phyloP scores from a whole-genome alignment of 257 asterid species.

The Schizonepeta tenuifolia region DNA sequence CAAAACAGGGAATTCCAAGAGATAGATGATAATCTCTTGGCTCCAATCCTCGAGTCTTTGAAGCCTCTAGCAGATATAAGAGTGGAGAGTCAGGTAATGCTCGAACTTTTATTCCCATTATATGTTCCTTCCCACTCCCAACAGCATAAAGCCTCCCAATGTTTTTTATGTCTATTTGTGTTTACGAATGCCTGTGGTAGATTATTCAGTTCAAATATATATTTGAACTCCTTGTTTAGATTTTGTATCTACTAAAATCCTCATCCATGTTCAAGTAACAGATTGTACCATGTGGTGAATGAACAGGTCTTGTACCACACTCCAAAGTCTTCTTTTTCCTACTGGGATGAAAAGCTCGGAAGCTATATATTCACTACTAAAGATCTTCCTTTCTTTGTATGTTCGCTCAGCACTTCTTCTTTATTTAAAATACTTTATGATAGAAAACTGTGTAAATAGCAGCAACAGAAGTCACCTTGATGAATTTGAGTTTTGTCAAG shows the following conservation, averaged over 20 bases:
- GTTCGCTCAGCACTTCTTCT: conserved; percentile 41
- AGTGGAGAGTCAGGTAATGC: conserved; percentile 89
- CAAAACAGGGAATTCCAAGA: conserved; percentile 86
- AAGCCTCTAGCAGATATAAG: conserved; percentile 80
- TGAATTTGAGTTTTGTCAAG: conserved; percentile 17
- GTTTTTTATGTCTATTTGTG: conserved; percentile 2
- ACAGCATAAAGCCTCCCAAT: neutral
- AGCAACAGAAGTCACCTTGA: conserved; percentile 2
- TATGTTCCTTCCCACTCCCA: neutral
- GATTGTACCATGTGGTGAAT: conserved; percentile 19
- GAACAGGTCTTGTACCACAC: conserved; percentile 91
- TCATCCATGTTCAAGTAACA: conserved; percentile 13
- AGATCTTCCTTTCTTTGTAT: conserved; percentile 97
- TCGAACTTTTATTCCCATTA: neutral
- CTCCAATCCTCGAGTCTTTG: conserved; percentile 71
- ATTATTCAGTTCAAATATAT: neutral
- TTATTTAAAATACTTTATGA: conserved; percentile 12
- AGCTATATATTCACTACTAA: conserved; percentile 72
- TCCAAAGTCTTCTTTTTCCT: conserved; percentile 85
- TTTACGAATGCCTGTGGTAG: neutral
- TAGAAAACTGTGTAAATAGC: conserved; percentile 17
- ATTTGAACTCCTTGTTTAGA: conserved; percentile 16
- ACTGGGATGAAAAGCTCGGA: conserved; percentile 70
- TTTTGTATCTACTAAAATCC: conserved; percentile 17
- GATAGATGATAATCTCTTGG: conserved; percentile 69